Evolutionary conservation across 805 yeast species (phyloP), one percentile per base, ranked within the genome.

Genomic region (Suhomyces sp.): DNA sequence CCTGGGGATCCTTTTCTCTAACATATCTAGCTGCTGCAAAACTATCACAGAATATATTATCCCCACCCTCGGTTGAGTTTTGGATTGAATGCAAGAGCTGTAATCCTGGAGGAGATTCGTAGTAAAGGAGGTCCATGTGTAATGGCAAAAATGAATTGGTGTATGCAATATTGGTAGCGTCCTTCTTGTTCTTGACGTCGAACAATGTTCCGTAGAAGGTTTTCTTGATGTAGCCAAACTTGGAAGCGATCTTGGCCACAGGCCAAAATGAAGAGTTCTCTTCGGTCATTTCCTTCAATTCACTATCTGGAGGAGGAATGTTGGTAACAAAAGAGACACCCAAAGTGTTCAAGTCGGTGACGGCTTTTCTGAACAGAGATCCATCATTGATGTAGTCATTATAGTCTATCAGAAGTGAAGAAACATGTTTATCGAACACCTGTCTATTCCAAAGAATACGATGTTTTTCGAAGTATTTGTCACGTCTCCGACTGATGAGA

Each of bases 31-130:
- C 86, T 4, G 86, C 88, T 10, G 74, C 63, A 52, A 78, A 83
- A 2, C 86, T 75, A 55, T 84, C 95, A 9, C 78, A 77, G 62
- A 81, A 84, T 9, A 79, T 56, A 31, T 77, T 81, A 44, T 81
- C 85, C 8, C 88, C 91, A 9, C 87, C 88, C 7, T 47, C 46
- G 8, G 81, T 74, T 9, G 73, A 60, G 47, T 77, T 76, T 31
- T 68, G 57, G 23, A 79, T 70, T 35, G 76, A 70, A 47, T 84
- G 93, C 28, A 84, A 65, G 25, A 82, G 54, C 55, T 84, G 90
- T 28, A 84, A 60, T 0, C 91, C 91, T 1, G 95, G 95, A 3
- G 90, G 90, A 8, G 88, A 77, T 53, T 84, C 90, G 51, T 83
- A 79, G 59, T 83, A 84, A 29, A 79, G 67, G 17, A 84, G 65